These are phyloP conservation scores for Pestalotiopsis sp. DNA, from an alignment of 2,329 filamentous ascomycete genomes.

Conservation along the genomic window DNA sequence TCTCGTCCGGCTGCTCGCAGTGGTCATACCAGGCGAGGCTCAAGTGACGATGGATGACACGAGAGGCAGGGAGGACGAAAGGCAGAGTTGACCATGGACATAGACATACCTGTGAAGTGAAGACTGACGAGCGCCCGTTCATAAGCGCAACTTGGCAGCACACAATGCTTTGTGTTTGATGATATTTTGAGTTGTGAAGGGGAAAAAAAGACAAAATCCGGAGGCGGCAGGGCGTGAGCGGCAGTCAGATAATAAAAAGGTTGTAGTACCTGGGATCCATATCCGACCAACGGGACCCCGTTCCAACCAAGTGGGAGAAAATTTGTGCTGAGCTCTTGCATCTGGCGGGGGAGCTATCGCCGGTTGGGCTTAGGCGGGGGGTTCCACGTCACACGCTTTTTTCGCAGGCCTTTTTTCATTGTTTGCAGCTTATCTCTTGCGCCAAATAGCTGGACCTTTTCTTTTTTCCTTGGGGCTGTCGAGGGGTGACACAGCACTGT, in stretches of 20 bases:
- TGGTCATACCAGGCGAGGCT: conserved; percentile 1
- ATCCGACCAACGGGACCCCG: not conserved
- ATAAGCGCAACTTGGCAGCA: conserved; percentile 67
- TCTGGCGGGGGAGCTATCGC: conserved; percentile 8
- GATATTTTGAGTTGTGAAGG: conserved; percentile 21
- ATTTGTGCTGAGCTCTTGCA: conserved; percentile 8
- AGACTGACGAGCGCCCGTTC: conserved; percentile 82
- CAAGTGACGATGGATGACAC: not conserved
- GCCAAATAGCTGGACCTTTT: not conserved
- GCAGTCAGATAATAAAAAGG: not conserved
- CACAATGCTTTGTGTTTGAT: conserved; percentile 13
- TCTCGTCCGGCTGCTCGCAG: not conserved
- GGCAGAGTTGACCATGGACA: not conserved
- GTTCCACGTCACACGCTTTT: conserved; percentile 1
- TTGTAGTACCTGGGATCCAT: not conserved
- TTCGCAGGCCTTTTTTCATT: not conserved
- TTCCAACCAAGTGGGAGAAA: conserved; percentile 10
- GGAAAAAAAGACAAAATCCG: conserved; percentile 19
- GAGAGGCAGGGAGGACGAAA: conserved; percentile 16
- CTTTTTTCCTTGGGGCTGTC: not conserved
- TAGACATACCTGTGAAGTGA: conserved; percentile 78
- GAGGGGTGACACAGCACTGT: not conserved
- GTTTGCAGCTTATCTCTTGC: not conserved
- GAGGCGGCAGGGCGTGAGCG: conserved; percentile 1
- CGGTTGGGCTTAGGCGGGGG: not conserved